A percentile compares a stretch with the other conserved stretches of the same genome.
Evolutionary conservation across 108 stramenopile species (phyloP).

Genomic region (Nitzschia sp.): DNA sequence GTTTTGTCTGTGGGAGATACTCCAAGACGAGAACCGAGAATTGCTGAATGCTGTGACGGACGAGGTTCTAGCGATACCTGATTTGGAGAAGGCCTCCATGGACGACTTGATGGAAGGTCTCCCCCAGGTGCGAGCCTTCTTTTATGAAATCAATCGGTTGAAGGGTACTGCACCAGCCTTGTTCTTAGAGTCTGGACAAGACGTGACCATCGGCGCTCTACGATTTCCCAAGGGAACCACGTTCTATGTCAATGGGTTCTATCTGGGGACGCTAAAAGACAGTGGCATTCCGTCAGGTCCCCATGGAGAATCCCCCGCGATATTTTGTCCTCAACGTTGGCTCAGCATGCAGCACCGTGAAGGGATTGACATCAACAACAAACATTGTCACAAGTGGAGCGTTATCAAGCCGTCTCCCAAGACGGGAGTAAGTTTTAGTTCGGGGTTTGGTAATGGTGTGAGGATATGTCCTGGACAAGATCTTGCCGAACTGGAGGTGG

Average conservation of each 20-base stretch:
- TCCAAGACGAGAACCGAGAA: conserved; percentile 5
- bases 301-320: background rate
- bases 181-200: background rate
- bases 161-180: conserved; percentile 9
- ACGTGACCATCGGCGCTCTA: background rate
- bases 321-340: conserved; percentile 14
- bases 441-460: background rate
- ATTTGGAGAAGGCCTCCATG: background rate
- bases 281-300: conserved; percentile 1
- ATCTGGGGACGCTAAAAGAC: background rate
- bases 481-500: background rate
- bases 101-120: conserved; percentile 5
- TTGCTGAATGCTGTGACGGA: conserved; percentile 1
- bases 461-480: background rate
- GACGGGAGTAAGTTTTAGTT: background rate
- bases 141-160: conserved; percentile 15
- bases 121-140: conserved; percentile 11
- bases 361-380: background rate
- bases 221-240: background rate
- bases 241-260: background rate
- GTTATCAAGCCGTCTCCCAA: background rate
- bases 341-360: background rate
- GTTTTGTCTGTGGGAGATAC: conserved; percentile 13
- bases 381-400: background rate
- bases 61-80: background rate